Evolutionary conservation across 2,329 filamentous ascomycete species (phyloP).

Genomic region (Orbilia quercus): DNA sequence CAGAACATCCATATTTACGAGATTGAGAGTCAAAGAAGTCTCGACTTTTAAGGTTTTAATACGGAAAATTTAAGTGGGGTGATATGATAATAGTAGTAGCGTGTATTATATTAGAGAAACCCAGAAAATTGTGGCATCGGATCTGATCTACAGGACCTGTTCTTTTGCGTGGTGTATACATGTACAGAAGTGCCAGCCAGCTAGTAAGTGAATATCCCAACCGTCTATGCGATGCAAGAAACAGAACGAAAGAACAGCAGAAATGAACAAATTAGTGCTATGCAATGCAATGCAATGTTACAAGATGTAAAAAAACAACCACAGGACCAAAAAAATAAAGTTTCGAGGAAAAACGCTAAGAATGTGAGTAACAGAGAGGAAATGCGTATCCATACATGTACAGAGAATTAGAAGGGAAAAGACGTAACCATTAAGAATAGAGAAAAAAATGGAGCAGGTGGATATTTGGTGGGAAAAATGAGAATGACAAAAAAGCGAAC

Average conservation of each 20-base stretch:
- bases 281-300: constrained; percentile 27
- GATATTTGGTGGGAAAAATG: constrained; percentile 16
- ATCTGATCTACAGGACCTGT: constrained; percentile 49
- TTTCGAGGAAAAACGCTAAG: constrained; percentile 32
- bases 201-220: constrained; percentile 50
- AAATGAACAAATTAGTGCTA: constrained; percentile 16
- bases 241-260: constrained; percentile 2
- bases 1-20: no score
- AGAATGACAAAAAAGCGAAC: constrained; percentile 27
- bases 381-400: constrained; percentile 54
- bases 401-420: constrained; percentile 23
- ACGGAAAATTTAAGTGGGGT: not conserved
- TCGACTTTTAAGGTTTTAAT: no score
- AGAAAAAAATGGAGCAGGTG: constrained; percentile 22
- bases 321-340: constrained; percentile 18
- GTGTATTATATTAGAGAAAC: constrained; percentile 49
- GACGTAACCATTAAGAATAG: constrained; percentile 45
- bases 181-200: constrained; percentile 46
- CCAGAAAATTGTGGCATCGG: no score
- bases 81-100: constrained; percentile 13
- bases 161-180: constrained; percentile 30
- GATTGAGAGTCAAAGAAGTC: no score
- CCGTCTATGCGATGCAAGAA: constrained; percentile 51
- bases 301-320: constrained; percentile 22
- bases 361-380: constrained; percentile 29